Conservation (phyloP, 2,329 filamentous ascomycete species). For the Aschersonia sp. region DNA sequence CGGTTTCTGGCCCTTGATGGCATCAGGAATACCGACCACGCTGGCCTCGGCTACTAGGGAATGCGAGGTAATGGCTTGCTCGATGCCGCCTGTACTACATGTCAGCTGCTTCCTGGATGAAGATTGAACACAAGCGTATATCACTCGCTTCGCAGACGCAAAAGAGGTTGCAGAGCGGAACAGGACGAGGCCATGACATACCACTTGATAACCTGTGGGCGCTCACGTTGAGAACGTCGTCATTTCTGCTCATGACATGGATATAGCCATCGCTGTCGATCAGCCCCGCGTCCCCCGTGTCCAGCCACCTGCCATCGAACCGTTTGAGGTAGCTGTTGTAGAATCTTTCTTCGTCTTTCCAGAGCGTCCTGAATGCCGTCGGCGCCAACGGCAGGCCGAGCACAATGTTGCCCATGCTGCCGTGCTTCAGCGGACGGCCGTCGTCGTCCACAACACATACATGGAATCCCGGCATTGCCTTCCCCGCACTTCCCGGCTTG, state of each 20-base stretch:
- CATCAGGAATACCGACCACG: slow-evolving; percentile 74
- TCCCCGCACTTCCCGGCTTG: slow-evolving; percentile 78
- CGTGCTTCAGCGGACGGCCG: slow-evolving; percentile 54
- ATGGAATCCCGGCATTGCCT: slow-evolving; percentile 84
- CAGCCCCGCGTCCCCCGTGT: slow-evolving; percentile 83
- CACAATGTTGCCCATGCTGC: slow-evolving; percentile 85
- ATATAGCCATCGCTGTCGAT: slow-evolving; percentile 62
- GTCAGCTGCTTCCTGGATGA: not conserved
- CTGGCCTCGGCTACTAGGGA: slow-evolving; percentile 69
- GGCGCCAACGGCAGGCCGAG: slow-evolving; percentile 70
- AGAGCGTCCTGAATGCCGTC: slow-evolving; percentile 73
- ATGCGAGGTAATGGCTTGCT: slow-evolving; percentile 79
- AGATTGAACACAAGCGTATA: not conserved
- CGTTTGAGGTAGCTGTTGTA: slow-evolving; percentile 74
- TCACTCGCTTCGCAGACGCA: too few relatives aligned
- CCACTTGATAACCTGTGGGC: slow-evolving; percentile 83
- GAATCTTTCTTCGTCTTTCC: slow-evolving; percentile 75
- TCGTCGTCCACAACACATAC: slow-evolving; percentile 72
- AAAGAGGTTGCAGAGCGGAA: not conserved
- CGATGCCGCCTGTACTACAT: slow-evolving; percentile 54
- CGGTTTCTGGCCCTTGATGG: slow-evolving; percentile 78
- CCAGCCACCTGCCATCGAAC: slow-evolving; percentile 71
- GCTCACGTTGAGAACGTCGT: slow-evolving; percentile 94
- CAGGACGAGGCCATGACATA: slow-evolving; percentile 20
- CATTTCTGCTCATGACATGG: slow-evolving; percentile 49